These are phyloP conservation scores for Trichomonas vaginalis DNA, from an alignment of 208 protist genomes.

Conservation along the genomic window DNA sequence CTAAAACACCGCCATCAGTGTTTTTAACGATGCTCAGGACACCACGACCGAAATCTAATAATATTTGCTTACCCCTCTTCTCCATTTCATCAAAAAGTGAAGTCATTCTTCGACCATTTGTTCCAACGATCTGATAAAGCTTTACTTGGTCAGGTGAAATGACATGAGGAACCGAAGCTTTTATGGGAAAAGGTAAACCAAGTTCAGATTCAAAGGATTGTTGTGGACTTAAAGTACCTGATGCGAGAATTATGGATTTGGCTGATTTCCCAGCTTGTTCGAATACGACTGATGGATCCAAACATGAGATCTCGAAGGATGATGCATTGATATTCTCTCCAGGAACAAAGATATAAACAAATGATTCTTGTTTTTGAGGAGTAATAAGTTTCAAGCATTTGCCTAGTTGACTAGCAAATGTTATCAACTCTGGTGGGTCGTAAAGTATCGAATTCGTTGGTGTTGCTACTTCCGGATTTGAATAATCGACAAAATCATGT, in stretches of 20 bases:
- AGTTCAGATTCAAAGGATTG: background rate
- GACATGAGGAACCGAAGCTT: background rate
- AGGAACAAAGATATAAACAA: background rate
- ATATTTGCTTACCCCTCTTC: background rate
- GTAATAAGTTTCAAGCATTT: no score
- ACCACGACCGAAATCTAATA: background rate
- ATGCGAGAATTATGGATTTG: background rate
- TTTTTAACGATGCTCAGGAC: background rate
- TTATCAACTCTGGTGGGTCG: no score
- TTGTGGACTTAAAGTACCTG: background rate
- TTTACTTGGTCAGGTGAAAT: background rate
- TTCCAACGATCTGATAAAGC: background rate
- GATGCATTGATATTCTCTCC: background rate
- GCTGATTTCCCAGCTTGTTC: background rate
- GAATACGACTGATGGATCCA: background rate
- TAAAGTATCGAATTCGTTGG: no score
- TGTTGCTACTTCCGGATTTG: no score
- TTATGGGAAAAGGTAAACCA: background rate
- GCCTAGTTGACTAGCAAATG: no score
- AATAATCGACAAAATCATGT: no score
- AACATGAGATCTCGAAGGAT: background rate
- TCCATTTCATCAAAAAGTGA: background rate
- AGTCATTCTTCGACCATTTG: background rate
- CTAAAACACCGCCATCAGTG: conserved; percentile 15
- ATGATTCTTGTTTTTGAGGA: no score